Conservation (phyloP, 2,329 filamentous ascomycete genomes). For the Penicillium sp. region DNA sequence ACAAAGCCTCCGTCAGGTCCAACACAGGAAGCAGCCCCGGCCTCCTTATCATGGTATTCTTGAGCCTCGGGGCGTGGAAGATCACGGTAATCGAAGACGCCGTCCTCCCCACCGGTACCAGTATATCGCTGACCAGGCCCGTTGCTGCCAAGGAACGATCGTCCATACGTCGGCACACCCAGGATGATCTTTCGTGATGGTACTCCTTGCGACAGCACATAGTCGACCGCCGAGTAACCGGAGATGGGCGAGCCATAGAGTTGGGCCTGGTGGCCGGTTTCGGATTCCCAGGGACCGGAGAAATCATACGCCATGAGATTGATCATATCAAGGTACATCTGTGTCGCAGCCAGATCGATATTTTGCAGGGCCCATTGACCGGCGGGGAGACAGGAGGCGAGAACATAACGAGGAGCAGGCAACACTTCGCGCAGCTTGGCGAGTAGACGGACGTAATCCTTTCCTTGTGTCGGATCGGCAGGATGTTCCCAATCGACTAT, state of each 20-base stretch:
- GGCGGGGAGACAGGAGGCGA: slow-evolving; percentile 73
- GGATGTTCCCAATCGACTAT: slow-evolving; percentile 83
- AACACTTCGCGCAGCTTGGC: slow-evolving; percentile 66
- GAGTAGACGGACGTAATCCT: slow-evolving; percentile 70
- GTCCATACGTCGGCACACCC: slow-evolving; percentile 73
- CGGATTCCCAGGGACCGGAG: slow-evolving; percentile 67
- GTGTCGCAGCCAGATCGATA: slow-evolving; percentile 65
- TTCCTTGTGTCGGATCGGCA: slow-evolving; percentile 63
- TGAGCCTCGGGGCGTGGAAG: slow-evolving; percentile 63
- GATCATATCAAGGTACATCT: slow-evolving; percentile 70
- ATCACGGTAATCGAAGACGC: slow-evolving; percentile 72
- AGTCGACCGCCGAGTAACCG: slow-evolving; percentile 66
- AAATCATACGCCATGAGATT: slow-evolving; percentile 85
- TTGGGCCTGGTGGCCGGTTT: slow-evolving; percentile 74
- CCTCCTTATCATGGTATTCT: slow-evolving; percentile 67
- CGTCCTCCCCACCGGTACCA: slow-evolving; percentile 61
- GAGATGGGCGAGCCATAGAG: slow-evolving; percentile 64
- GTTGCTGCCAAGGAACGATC: slow-evolving; percentile 68
- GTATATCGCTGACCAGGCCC: slow-evolving; percentile 64
- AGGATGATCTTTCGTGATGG: slow-evolving; percentile 71
- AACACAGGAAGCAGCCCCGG: slow-evolving; percentile 68
- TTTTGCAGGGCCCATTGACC: slow-evolving; percentile 65
- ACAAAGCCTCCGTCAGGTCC: slow-evolving; percentile 76
- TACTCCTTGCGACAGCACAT: slow-evolving; percentile 66
- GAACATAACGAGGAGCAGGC: slow-evolving; percentile 66